Evolutionary conservation across 139 green algal genomes (phyloP).

Genomic region (Asterochloris sp.): DNA sequence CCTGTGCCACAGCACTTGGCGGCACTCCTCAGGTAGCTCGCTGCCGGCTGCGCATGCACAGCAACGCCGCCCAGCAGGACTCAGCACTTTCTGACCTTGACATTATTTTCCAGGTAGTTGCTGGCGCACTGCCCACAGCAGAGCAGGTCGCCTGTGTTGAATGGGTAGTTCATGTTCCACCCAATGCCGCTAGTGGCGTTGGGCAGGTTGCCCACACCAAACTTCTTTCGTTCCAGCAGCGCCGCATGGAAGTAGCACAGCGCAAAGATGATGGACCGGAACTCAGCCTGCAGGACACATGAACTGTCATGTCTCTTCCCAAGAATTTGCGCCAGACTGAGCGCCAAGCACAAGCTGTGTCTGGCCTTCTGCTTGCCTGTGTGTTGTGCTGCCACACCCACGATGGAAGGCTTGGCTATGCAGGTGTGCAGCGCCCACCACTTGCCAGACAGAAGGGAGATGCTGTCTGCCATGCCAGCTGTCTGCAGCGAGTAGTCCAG

Average conservation of each 20-base stretch:
- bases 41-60: not conserved
- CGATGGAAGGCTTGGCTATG: no score
- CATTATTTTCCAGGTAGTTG: slow-evolving; percentile 90
- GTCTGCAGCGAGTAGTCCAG: no score
- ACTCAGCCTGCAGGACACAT: slow-evolving; percentile 47
- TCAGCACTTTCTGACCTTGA: slow-evolving; percentile 48
- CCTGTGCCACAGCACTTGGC: not conserved
- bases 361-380: no score
- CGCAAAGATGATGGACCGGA: slow-evolving; percentile 82
- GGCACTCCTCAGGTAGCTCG: not conserved
- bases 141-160: slow-evolving; percentile 88
- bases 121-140: slow-evolving; percentile 78
- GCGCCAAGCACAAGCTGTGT: no score
- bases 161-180: slow-evolving; percentile 97
- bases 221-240: slow-evolving; percentile 93
- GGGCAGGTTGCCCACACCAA: slow-evolving; percentile 87
- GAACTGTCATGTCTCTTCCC: slow-evolving; percentile 25
- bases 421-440: no score
- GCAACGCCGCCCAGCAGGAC: not conserved
- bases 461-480: no score
- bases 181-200: slow-evolving; percentile 64
- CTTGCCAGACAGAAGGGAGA: no score
- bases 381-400: no score
- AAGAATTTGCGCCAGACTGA: no score
- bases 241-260: slow-evolving; percentile 91